Conservation (phyloP, 75 land plant genomes). For the Pinus albicaulis region DNA sequence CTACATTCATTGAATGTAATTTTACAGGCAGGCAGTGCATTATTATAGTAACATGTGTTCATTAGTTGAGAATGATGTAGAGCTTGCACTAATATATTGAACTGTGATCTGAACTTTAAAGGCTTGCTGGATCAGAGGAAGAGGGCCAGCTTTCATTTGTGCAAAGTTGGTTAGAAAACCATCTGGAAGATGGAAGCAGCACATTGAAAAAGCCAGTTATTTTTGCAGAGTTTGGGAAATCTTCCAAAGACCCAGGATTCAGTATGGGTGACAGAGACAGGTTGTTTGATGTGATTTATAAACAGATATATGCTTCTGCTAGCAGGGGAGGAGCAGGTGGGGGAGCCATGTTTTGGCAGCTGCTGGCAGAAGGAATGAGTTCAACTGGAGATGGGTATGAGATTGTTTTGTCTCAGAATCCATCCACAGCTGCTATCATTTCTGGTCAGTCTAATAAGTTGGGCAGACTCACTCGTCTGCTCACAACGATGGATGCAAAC, state of each 20-base stretch:
- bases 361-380: conserved; percentile 54
- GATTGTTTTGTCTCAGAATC: conserved; percentile 41
- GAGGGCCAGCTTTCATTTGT: conserved; percentile 58
- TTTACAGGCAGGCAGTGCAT: no score
- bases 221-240: conserved; percentile 83
- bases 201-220: conserved; percentile 65
- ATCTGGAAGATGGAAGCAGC: conserved; percentile 66
- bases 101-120: conserved; percentile 10
- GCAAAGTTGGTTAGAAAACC: conserved; percentile 63
- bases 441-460: conserved; percentile 31
- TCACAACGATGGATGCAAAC: background rate
- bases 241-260: conserved; percentile 45
- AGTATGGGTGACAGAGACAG: conserved; percentile 39
- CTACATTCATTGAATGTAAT: no score
- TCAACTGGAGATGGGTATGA: conserved; percentile 78
- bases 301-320: conserved; percentile 46
- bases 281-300: conserved; percentile 50
- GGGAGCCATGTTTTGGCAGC: conserved; percentile 90
- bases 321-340: conserved; percentile 60
- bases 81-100: background rate
- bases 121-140: conserved; percentile 55
- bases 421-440: conserved; percentile 54
- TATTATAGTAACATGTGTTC: no score
- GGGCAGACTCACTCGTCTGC: background rate
- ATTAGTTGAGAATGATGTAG: background rate